Base-by-base conservation (phyloP, 1,284 basidiomycete genomes). In the Mixia osmundae region DNA sequence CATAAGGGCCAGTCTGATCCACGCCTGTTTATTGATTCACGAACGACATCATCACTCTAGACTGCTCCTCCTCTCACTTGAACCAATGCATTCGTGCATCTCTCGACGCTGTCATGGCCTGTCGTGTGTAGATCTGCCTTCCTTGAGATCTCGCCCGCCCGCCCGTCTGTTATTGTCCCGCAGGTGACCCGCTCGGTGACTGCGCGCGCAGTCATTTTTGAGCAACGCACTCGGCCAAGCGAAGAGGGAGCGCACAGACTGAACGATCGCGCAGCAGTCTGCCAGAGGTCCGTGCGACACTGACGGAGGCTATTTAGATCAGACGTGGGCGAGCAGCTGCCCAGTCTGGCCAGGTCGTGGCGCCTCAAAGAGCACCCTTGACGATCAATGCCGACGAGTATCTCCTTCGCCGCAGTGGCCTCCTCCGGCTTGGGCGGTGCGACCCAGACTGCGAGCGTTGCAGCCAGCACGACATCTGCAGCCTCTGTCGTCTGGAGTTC, bases 161-260 rank as follows among this genome's bases (percentile, higher is more conserved):
- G 20, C 25, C 23, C 29, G 33, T 39, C 38, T n/a, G 26, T 39
- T 34, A 39, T 33, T 23, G 35, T 39, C 23, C 33, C 38, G 3
- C 30, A 34, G 14, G 28, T 39, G n/a, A 34, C 38, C 5, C 33
- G 38, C 12, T 34, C 33, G 15, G 30, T 24, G 9, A 39, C 38
- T 5, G 36, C 38, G 27, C 31, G n/a, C 2, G 35, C 15, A 3
- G 14, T 24, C 12, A 2, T 9, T 36, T 10, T 10, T 25, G 3
- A 4, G 19, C 14, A n/a, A 12, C 12, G 12, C 5, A 12, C 12
- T 2, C 24, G 16, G 5, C 24, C 33, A 14, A 10, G 19, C 21
- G 14, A 25, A 22, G 6, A 3, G 7, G 15, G 2, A 3, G 12
- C 25, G 34, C 16, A 24, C 5, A 29, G n/a, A 9, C 23, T 31